Conservation (phyloP, 371 early-diverging fungal genomes). For the Mucor indicus region DNA sequence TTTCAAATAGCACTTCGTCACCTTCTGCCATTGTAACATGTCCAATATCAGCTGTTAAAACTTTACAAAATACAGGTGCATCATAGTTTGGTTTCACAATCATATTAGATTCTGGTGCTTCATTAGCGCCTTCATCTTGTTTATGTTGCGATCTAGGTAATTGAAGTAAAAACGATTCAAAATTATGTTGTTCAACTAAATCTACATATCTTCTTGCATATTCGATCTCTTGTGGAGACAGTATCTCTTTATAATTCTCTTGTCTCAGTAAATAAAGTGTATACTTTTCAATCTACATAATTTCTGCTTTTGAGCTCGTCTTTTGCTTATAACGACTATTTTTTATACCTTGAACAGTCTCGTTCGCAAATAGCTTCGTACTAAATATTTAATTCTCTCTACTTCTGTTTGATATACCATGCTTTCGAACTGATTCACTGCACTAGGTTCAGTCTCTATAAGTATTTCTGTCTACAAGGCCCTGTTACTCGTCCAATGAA, state of each 20-base stretch:
- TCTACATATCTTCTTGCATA: constrained; percentile 52
- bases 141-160: constrained; percentile 56
- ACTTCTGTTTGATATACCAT: constrained; percentile 79
- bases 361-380: constrained; percentile 71
- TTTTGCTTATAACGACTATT: not conserved
- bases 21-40: constrained; percentile 16
- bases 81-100: constrained; percentile 69
- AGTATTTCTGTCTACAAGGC: constrained; percentile 14
- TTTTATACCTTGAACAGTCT: constrained; percentile 59
- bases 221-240: constrained; percentile 46
- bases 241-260: constrained; percentile 20
- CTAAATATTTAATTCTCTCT: constrained; percentile 76
- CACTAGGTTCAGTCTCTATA: constrained; percentile 18
- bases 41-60: constrained; percentile 57
- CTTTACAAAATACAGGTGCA: constrained; percentile 70
- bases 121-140: constrained; percentile 45
- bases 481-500: not conserved
- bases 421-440: constrained; percentile 41
- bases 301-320: not conserved
- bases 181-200: constrained; percentile 40
- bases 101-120: constrained; percentile 36
- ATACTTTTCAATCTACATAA: constrained; percentile 48
- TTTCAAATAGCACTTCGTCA: not conserved
- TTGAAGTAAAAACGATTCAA: constrained; percentile 51
- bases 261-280: constrained; percentile 39